Percentiles rank a stretch among this genome's conserved stretches.
Evolutionary conservation across 2,329 filamentous ascomycete genomes (phyloP).

Genomic region (Apiospora marii): DNA sequence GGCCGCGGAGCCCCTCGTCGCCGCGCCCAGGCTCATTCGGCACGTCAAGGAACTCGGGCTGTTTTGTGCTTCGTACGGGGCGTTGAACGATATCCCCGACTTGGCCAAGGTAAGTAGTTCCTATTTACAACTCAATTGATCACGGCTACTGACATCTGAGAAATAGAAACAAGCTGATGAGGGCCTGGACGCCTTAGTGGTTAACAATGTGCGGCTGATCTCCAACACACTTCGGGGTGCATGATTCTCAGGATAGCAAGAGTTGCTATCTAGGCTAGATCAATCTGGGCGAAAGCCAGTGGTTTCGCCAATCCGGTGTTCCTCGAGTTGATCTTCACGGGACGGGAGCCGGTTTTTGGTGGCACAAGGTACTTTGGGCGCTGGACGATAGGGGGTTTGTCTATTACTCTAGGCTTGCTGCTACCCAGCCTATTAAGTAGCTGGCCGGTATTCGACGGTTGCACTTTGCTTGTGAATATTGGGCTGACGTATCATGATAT

Average conservation of each 20-base stretch:
- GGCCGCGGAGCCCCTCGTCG: constrained; percentile 45
- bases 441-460: too few relatives aligned
- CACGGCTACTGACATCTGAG: background rate
- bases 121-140: background rate
- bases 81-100: constrained; percentile 26
- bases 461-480: too few relatives aligned
- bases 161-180: constrained; percentile 24
- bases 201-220: constrained; percentile 27
- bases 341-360: background rate
- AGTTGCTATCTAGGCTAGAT: background rate
- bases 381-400: background rate
- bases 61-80: constrained; percentile 27
- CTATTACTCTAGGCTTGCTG: too few relatives aligned
- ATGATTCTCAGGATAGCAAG: background rate
- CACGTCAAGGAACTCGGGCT: constrained; percentile 24
- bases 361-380: background rate
- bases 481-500: background rate
- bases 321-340: background rate
- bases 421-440: too few relatives aligned
- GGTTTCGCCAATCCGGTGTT: background rate
- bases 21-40: constrained; percentile 24
- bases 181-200: constrained; percentile 26
- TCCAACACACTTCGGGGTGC: constrained; percentile 24
- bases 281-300: background rate
- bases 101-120: constrained; percentile 24